Conservation (phyloP, 2,329 filamentous ascomycete species). For the Diaporthe sp. region DNA sequence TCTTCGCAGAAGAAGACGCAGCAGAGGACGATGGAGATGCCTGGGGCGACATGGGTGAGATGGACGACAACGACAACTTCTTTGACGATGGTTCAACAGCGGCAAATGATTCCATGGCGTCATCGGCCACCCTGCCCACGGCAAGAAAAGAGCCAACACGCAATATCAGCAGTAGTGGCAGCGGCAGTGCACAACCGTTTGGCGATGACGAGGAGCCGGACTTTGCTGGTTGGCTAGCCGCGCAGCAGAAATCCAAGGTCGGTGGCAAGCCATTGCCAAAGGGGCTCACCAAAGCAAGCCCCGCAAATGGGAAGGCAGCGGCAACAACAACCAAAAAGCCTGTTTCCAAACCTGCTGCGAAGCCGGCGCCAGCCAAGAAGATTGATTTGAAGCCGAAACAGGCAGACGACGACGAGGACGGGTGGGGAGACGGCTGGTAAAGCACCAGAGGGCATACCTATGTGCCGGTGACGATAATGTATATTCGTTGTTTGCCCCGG, state of each 20-base stretch:
- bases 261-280: slow-evolving; percentile 80
- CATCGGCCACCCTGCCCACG: slow-evolving; percentile 37
- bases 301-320: slow-evolving; percentile 50
- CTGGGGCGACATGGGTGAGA: slow-evolving; percentile 77
- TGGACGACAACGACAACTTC: slow-evolving; percentile 55
- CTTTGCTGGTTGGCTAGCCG: slow-evolving; percentile 94
- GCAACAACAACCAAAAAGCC: slow-evolving; percentile 56
- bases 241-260: slow-evolving; percentile 83
- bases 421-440: slow-evolving; percentile 77
- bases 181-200: slow-evolving; percentile 65
- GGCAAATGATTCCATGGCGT: slow-evolving; percentile 39
- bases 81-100: slow-evolving; percentile 54
- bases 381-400: slow-evolving; percentile 77
- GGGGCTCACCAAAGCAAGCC: slow-evolving; percentile 75
- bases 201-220: slow-evolving; percentile 92
- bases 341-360: slow-evolving; percentile 56
- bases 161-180: slow-evolving; percentile 42
- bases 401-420: slow-evolving; percentile 64
- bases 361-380: slow-evolving; percentile 70
- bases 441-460: background rate
- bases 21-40: slow-evolving; percentile 76
- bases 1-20: slow-evolving; percentile 67
- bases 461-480: slow-evolving; percentile 20
- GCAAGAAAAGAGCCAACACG: slow-evolving; percentile 44
- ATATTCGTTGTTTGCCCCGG: slow-evolving; percentile 20